phyloP scores from a whole-genome alignment of 495 filamentous ascomycete species.

The Lentithecium fluviatile region DNA sequence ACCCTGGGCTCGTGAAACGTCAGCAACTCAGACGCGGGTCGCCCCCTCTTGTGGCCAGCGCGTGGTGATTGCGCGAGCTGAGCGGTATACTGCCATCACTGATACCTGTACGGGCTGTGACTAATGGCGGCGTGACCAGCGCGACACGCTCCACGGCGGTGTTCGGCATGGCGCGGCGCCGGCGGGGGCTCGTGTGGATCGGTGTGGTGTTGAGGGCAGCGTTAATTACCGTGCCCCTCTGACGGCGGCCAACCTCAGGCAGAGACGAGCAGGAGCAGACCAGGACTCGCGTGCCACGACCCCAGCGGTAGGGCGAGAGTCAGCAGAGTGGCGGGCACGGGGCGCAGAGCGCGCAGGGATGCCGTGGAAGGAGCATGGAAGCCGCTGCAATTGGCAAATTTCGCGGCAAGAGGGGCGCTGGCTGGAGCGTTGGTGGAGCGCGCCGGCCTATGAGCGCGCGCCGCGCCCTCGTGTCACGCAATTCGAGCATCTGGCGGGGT shows the following conservation, averaged over 20 bases:
- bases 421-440: background rate
- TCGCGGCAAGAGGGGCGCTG: background rate
- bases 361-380: constrained; percentile 9
- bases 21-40: constrained; percentile 2
- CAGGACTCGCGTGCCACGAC: constrained; percentile 1
- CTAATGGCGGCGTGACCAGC: background rate
- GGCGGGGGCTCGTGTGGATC: background rate
- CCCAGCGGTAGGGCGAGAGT: constrained; percentile 13
- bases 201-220: background rate
- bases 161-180: background rate
- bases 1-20: constrained; percentile 11
- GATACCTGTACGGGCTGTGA: too few species aligned
- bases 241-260: background rate
- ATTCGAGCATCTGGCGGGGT: background rate
- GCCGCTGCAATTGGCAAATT: background rate
- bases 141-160: background rate
- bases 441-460: constrained; percentile 7
- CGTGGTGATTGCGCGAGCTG: background rate
- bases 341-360: background rate
- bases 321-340: background rate
- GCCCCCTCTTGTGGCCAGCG: background rate
- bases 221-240: background rate
- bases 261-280: background rate
- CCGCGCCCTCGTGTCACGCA: background rate
- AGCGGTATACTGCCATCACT: too few species aligned